A percentile compares a stretch with the other conserved stretches of the same genome.
These are phyloP conservation scores for Euphrasia confusa DNA, from an alignment of 257 asterid genomes.

Conservation along the genomic window DNA sequence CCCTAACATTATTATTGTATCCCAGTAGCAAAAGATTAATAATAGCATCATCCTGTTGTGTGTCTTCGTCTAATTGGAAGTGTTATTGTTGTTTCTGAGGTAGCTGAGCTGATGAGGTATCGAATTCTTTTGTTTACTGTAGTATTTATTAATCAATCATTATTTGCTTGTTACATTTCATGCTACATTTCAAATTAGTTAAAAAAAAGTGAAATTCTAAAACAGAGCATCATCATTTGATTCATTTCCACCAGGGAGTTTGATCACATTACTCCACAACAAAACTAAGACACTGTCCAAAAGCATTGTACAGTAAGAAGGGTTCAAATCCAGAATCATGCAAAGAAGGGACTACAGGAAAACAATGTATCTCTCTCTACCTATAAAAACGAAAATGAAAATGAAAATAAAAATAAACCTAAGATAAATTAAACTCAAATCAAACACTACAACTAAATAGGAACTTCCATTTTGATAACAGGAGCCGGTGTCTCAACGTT, in stretches of 20 bases:
- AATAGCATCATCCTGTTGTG: not conserved
- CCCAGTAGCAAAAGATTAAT: not conserved
- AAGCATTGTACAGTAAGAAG: slow-evolving; percentile 29
- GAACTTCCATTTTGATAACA: slow-evolving; percentile 63
- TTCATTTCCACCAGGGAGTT: no score
- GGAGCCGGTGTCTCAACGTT: slow-evolving; percentile 32
- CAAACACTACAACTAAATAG: slow-evolving; percentile 49
- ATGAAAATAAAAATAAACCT: not conserved
- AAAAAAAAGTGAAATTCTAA: not conserved
- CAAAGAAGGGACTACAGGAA: slow-evolving; percentile 12
- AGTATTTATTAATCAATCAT: no score
- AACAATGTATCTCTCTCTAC: slow-evolving; percentile 23
- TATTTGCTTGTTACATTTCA: no score
- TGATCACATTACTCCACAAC: not conserved
- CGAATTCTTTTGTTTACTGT: not conserved
- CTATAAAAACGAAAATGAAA: not conserved
- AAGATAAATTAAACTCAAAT: not conserved
- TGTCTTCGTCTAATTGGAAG: not conserved
- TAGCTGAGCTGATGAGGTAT: not conserved
- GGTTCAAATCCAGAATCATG: slow-evolving; percentile 19
- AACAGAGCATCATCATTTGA: not conserved
- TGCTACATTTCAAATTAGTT: no score
- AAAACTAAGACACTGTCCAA: slow-evolving; percentile 21
- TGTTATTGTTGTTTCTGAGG: not conserved
- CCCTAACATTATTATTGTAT: not conserved